A percentile compares a stretch with the other conserved stretches of the same genome.
Conservation (phyloP, 139 green algal species). For the Coelastrella sp. region DNA sequence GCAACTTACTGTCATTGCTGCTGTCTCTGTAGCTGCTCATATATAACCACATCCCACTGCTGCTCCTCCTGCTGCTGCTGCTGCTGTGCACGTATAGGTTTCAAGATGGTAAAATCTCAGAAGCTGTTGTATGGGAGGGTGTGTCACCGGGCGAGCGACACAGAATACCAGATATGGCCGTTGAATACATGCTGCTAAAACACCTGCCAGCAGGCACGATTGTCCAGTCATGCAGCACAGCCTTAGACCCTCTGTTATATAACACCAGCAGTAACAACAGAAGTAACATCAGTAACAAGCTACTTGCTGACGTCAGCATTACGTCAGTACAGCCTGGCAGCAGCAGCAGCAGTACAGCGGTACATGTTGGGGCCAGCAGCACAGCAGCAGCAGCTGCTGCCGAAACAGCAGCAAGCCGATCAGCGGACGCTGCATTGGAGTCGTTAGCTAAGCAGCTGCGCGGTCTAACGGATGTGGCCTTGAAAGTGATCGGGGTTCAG, state of each 20-base stretch:
- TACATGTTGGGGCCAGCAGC: background rate
- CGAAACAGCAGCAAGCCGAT: slow-evolving; percentile 52
- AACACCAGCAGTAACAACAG: background rate
- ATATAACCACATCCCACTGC: too few species aligned
- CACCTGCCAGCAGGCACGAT: slow-evolving; percentile 66
- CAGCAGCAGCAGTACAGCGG: background rate
- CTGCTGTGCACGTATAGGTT: slow-evolving; percentile 33
- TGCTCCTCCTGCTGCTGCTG: background rate
- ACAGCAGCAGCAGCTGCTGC: slow-evolving; percentile 16
- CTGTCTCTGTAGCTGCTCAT: too few species aligned
- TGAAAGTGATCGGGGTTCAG: slow-evolving; percentile 80
- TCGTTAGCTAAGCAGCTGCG: slow-evolving; percentile 83
- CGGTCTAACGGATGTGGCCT: slow-evolving; percentile 59
- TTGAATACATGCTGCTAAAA: slow-evolving; percentile 58
- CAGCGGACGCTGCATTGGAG: slow-evolving; percentile 69
- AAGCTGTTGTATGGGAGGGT: slow-evolving; percentile 84
- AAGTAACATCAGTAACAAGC: background rate
- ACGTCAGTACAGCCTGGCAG: background rate
- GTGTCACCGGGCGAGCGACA: slow-evolving; percentile 57
- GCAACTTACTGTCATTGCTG: too few species aligned
- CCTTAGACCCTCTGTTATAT: slow-evolving; percentile 67
- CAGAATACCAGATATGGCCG: slow-evolving; percentile 67
- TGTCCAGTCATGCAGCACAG: slow-evolving; percentile 48
- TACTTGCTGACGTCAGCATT: background rate
- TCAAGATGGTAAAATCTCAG: slow-evolving; percentile 82